A percentile compares a stretch with the other conserved stretches of the same genome.
These are phyloP conservation scores for Ophiocordyceps robertsii DNA, from an alignment of 2,329 filamentous ascomycete species.

Conservation along the genomic window DNA sequence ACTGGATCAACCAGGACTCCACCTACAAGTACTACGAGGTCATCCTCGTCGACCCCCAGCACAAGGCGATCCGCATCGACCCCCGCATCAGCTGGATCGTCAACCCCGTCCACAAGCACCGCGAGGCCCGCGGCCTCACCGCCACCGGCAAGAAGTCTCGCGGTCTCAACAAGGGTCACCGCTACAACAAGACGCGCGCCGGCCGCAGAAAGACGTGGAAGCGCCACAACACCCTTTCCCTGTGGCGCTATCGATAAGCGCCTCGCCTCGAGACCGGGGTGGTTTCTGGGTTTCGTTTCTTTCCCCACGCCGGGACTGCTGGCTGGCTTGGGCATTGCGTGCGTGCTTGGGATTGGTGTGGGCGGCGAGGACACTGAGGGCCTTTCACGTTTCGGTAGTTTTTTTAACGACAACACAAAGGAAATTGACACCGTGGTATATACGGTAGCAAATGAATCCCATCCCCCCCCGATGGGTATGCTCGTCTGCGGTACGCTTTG, in stretches of 20 bases:
- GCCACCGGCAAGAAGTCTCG: constrained; percentile 99
- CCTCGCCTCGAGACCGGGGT: constrained; percentile 3
- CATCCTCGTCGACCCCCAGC: constrained; percentile 98
- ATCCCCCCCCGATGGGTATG: neutral
- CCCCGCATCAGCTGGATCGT: constrained; percentile 99
- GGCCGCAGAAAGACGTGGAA: constrained; percentile 99
- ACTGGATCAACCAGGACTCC: constrained; percentile 99
- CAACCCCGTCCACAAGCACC: constrained; percentile 99
- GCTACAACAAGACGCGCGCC: constrained; percentile 96
- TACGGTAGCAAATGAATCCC: neutral
- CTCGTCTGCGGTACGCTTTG: no score
- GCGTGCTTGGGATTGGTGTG: constrained; percentile 3
- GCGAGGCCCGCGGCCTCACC: constrained; percentile 92
- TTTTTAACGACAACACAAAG: constrained; percentile 11
- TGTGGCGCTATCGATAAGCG: constrained; percentile 90
- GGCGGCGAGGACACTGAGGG: constrained; percentile 1
- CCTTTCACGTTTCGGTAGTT: constrained; percentile 2
- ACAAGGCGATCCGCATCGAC: constrained; percentile 99
- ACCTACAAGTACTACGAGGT: constrained; percentile 99
- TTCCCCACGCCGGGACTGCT: neutral
- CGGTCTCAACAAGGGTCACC: constrained; percentile 98
- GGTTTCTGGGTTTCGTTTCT: neutral
- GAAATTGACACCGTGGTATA: constrained; percentile 15
- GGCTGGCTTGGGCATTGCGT: constrained; percentile 5
- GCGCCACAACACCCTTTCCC: constrained; percentile 97